phyloP scores from a whole-genome alignment of 2,329 filamentous ascomycete species.

The Atkinsonella hypoxylon region DNA sequence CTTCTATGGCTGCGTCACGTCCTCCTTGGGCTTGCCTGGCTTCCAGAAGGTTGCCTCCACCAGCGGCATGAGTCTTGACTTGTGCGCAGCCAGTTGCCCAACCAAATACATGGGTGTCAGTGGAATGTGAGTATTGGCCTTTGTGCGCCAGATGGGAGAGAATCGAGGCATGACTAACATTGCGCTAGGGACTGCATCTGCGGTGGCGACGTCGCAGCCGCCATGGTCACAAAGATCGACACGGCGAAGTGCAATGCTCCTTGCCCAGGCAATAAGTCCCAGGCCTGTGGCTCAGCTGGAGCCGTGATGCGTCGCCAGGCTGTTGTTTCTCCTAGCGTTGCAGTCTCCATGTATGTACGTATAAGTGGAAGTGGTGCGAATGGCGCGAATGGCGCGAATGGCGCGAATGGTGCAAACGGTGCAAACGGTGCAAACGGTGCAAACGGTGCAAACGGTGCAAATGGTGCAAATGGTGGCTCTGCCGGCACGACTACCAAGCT shows the following conservation, averaged over 20 bases:
- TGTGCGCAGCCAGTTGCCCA: conserved; percentile 14
- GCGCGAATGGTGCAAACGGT: background rate
- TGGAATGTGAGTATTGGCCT: conserved; percentile 11
- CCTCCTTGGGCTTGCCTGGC: conserved; percentile 11
- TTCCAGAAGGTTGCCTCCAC: conserved; percentile 11
- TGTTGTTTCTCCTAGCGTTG: background rate
- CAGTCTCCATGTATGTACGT: conserved; percentile 5
- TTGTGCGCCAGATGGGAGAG: background rate
- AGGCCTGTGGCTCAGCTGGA: conserved; percentile 15
- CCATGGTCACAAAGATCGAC: conserved; percentile 5
- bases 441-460: background rate
- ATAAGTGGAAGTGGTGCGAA: background rate
- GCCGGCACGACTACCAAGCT: conserved; percentile 12
- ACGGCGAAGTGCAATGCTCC: conserved; percentile 13
- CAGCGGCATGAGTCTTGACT: conserved; percentile 13
- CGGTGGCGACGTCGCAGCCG: conserved; percentile 10
- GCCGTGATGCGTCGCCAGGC: background rate
- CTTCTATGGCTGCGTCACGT: conserved; percentile 16
- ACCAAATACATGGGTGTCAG: conserved; percentile 16
- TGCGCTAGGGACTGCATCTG: conserved; percentile 19
- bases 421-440: background rate
- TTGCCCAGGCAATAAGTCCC: conserved; percentile 16
- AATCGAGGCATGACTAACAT: background rate
- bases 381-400: background rate
- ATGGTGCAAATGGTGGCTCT: too few species aligned